Conservation (phyloP, 2,329 filamentous ascomycete genomes). For the Talaromyces amestolkiae region DNA sequence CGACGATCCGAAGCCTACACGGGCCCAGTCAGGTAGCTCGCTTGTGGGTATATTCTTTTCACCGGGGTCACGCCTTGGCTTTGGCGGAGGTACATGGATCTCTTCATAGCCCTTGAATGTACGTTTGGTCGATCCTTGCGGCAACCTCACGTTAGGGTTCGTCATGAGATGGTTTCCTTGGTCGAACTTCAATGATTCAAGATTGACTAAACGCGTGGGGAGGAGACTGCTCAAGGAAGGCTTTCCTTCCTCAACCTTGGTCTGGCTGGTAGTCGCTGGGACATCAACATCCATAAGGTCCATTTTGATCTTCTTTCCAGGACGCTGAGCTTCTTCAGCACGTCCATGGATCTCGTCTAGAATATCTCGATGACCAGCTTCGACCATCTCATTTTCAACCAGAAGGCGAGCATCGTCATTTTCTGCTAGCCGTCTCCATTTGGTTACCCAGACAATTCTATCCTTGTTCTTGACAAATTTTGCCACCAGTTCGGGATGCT, state of each 20-base stretch:
- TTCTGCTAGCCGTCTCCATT: conserved; percentile 77
- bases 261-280: conserved; percentile 54
- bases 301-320: conserved; percentile 78
- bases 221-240: conserved; percentile 72
- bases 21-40: conserved; percentile 90
- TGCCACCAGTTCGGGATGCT: conserved; percentile 87
- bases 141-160: conserved; percentile 91
- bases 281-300: conserved; percentile 84
- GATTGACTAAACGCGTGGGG: conserved; percentile 81
- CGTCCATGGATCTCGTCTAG: conserved; percentile 84
- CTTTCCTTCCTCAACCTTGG: conserved; percentile 49
- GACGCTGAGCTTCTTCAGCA: conserved; percentile 55
- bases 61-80: conserved; percentile 75
- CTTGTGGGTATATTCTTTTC: conserved; percentile 80
- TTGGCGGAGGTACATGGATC: conserved; percentile 92
- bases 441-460: conserved; percentile 93
- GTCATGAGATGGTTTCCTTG: conserved; percentile 99
- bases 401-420: conserved; percentile 68
- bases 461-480: conserved; percentile 89
- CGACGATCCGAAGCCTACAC: conserved; percentile 76
- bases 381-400: conserved; percentile 86
- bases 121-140: conserved; percentile 90
- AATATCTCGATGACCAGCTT: conserved; percentile 80
- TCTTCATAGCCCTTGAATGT: conserved; percentile 98
- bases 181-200: conserved; percentile 95